Evolutionary conservation across 441 rosid genomes (phyloP), one percentile per base, ranked within the genome.

Genomic region (Populus tomentosa): DNA sequence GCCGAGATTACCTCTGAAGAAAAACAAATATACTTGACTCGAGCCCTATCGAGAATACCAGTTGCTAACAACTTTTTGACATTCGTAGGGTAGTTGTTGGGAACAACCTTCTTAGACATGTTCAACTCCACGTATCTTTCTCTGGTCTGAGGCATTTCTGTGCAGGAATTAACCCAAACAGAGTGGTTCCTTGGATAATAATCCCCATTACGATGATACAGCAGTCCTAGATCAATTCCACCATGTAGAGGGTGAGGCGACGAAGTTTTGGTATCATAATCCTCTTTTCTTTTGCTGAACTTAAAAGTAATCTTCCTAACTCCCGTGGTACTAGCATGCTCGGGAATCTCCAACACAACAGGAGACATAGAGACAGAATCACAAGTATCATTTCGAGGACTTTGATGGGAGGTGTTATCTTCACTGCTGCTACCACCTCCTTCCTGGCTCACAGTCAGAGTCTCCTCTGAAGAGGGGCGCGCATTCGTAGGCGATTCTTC

Each of bases 11-110:
- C 99, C 94, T 84, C 88, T 10, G 78, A 80, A 14, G 83, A 71
- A n/a, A 69, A 16, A 69, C 91, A 92, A 75, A 94, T 74, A 84
- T 93, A 96, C 82, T 88, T 94, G 76, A 94, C 96, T 28, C 84
- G 88, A 73, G 98, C 99, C 56, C 98, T 96, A 77, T 94, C 89
- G 61, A 96, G 97, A 63, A 96, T 86, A 67, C 98, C 93, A 50
- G 96, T 92, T 26, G 87, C 87, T 69, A 96, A 78, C 76, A 96
- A 77, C 88, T 89, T 92, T 79, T 89, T 94, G 24, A 94, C 99
- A 81, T 91, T 96, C 35, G 93, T 79, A n/a, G 92, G 97, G 59
- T 80, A 90, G 73, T 86, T 85, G 30, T 71, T 36, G 3, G 91
- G 88, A 81, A 88, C 84, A 81, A 85, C 87, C 88, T 91, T 92